These are phyloP conservation scores for Xerocomus minutiporus DNA, from an alignment of 1,284 basidiomycete species.

Conservation along the genomic window DNA sequence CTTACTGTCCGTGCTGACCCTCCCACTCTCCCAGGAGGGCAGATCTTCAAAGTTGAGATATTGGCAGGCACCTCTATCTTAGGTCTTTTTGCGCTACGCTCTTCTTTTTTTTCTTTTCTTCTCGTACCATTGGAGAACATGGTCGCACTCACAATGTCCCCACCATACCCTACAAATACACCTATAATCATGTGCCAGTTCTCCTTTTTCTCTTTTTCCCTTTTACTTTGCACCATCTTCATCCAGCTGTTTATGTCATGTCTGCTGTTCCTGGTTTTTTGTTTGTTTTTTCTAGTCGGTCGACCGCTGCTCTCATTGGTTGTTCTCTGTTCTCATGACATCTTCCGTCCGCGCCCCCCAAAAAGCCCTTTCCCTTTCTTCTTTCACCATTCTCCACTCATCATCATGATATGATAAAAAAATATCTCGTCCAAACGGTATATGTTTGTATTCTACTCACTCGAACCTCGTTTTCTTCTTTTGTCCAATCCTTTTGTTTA, in stretches of 20 bases:
- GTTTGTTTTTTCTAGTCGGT: constrained; percentile 6
- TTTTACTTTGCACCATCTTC: constrained; percentile 5
- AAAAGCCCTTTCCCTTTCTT: neutral
- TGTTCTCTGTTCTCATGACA: constrained; percentile 9
- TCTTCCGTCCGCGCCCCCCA: neutral
- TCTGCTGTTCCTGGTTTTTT: constrained; percentile 20
- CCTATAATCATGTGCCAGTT: constrained; percentile 20
- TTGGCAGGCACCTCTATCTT: constrained; percentile 26
- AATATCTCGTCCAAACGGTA: constrained; percentile 17
- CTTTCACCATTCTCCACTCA: constrained; percentile 6
- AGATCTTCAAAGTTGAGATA: constrained; percentile 40
- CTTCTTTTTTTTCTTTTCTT: neutral
- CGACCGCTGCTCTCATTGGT: constrained; percentile 19
- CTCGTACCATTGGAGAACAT: constrained; percentile 1
- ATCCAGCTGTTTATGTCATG: constrained; percentile 17
- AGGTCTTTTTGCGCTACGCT: neutral
- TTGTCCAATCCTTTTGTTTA: neutral
- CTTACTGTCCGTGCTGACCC: constrained; percentile 13
- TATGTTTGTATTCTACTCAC: constrained; percentile 30
- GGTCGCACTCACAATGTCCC: constrained; percentile 7
- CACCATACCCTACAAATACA: constrained; percentile 28
- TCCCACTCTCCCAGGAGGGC: constrained; percentile 36
- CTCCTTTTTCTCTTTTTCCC: neutral
- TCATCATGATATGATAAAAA: constrained; percentile 28
- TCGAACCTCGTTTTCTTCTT: constrained; percentile 20